These are phyloP conservation scores for Aspergillus tubingensis DNA, from an alignment of 2,329 filamentous ascomycete genomes.

Conservation along the genomic window DNA sequence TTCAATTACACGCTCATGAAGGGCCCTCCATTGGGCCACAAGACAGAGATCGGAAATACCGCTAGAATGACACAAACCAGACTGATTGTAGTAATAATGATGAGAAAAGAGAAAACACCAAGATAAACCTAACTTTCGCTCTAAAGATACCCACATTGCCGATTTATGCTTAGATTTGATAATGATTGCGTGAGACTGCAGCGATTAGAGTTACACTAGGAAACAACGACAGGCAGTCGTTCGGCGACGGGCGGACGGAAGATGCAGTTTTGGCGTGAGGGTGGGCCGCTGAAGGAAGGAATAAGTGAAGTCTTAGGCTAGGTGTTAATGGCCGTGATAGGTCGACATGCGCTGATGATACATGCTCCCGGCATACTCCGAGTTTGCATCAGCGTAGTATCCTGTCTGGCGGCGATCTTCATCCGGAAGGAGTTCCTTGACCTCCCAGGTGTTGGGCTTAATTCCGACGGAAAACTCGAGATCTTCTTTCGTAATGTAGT, in stretches of 20 bases:
- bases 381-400: constrained; percentile 67
- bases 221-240: neutral
- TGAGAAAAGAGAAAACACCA: neutral
- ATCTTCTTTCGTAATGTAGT: constrained; percentile 97
- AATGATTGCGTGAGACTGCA: neutral
- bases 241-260: neutral
- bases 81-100: neutral
- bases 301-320: constrained; percentile 17
- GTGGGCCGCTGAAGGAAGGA: constrained; percentile 10
- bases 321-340: constrained; percentile 41
- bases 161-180: neutral
- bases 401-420: constrained; percentile 74
- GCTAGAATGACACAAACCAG: neutral
- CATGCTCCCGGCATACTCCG: constrained; percentile 49
- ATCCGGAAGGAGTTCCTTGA: constrained; percentile 84
- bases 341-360: constrained; percentile 44
- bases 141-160: too few species aligned
- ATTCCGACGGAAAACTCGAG: constrained; percentile 97
- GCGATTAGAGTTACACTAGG: neutral
- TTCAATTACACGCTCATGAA: neutral
- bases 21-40: neutral
- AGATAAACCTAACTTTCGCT: neutral
- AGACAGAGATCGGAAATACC: neutral
- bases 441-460: constrained; percentile 96
- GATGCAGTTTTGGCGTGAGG: neutral